A percentile compares a stretch with the other conserved stretches of the same genome.
phyloP scores from a whole-genome alignment of 805 yeast genomes.

The Torulaspora franciscae region DNA sequence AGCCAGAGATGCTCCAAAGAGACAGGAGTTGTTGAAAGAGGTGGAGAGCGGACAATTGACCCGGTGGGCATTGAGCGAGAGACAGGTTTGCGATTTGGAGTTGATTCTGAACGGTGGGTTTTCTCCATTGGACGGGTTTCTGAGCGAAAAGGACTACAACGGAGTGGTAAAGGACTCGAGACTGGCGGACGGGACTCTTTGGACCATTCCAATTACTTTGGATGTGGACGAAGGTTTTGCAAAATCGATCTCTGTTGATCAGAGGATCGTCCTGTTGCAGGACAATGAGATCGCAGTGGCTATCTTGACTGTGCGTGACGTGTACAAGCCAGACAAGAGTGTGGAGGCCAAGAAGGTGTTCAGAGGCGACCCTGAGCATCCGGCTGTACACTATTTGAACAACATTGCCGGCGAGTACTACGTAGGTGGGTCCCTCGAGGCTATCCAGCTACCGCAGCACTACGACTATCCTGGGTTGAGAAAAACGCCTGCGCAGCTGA shows the following conservation, averaged over 20 bases:
- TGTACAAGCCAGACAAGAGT: conserved; percentile 75
- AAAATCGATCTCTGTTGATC: conserved; percentile 44
- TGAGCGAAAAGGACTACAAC: conserved; percentile 57
- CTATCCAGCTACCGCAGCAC: conserved; percentile 77
- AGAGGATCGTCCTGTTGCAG: conserved; percentile 69
- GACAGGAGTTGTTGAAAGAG: conserved; percentile 53
- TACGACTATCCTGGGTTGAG: conserved; percentile 86
- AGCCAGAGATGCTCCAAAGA: conserved; percentile 68
- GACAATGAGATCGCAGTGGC: conserved; percentile 79
- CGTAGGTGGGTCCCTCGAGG: conserved; percentile 84
- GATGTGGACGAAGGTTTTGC: conserved; percentile 60
- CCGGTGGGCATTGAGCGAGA: conserved; percentile 54
- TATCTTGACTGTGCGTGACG: conserved; percentile 69
- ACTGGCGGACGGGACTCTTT: conserved; percentile 67
- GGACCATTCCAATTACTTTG: conserved; percentile 90
- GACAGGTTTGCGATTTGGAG: conserved; percentile 92
- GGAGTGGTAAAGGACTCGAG: conserved; percentile 66
- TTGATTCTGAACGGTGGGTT: conserved; percentile 90
- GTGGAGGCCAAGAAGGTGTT: conserved; percentile 81
- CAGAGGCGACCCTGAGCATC: conserved; percentile 97
- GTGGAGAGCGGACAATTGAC: conserved; percentile 42
- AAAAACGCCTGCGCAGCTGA: conserved; percentile 84
- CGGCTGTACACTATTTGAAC: conserved; percentile 72
- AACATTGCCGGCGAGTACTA: conserved; percentile 77
- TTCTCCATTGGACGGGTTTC: conserved; percentile 70